Evolutionary conservation across 306 rosid species (phyloP).

Genomic region (Urtica urens): DNA sequence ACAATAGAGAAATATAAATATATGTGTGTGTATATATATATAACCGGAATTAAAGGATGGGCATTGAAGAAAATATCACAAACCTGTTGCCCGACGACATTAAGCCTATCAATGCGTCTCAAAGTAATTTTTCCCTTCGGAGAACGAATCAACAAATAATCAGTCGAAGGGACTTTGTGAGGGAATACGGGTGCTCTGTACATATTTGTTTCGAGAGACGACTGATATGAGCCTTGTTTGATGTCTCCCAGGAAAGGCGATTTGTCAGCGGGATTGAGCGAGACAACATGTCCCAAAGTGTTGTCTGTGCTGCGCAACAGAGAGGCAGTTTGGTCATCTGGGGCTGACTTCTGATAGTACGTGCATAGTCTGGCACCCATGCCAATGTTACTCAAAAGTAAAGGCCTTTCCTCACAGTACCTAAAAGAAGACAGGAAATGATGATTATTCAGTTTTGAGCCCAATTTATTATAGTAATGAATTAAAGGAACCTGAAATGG

Average conservation of each 20-base stretch:
- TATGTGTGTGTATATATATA: too few species aligned
- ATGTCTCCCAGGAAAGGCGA: slow-evolving; percentile 94
- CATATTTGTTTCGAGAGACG: slow-evolving; percentile 93
- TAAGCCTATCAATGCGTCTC: slow-evolving; percentile 75
- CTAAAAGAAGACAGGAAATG: slow-evolving; percentile 26
- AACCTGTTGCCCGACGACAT: slow-evolving; percentile 95
- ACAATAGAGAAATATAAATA: too few species aligned
- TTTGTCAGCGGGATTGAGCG: slow-evolving; percentile 87
- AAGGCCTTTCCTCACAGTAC: slow-evolving; percentile 97
- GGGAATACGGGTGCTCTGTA: slow-evolving; percentile 88
- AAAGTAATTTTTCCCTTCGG: slow-evolving; percentile 84
- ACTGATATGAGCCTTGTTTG: slow-evolving; percentile 68
- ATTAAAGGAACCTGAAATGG: too few species aligned
- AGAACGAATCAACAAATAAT: slow-evolving; percentile 85
- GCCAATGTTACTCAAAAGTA: slow-evolving; percentile 82
- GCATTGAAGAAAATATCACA: slow-evolving; percentile 11
- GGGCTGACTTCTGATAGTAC: slow-evolving; percentile 74
- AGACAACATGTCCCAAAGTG: slow-evolving; percentile 70
- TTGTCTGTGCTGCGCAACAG: slow-evolving; percentile 47
- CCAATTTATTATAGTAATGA: too few species aligned
- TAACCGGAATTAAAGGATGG: too few species aligned
- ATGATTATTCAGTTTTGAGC: too few species aligned
- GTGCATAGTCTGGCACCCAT: slow-evolving; percentile 96
- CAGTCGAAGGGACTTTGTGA: slow-evolving; percentile 77
- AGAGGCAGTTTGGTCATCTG: slow-evolving; percentile 77